Evolutionary conservation across 1,139 yeast genomes (phyloP), one percentile per base, ranked within the genome.

Genomic region (Lodderomyces parapsilosis): DNA sequence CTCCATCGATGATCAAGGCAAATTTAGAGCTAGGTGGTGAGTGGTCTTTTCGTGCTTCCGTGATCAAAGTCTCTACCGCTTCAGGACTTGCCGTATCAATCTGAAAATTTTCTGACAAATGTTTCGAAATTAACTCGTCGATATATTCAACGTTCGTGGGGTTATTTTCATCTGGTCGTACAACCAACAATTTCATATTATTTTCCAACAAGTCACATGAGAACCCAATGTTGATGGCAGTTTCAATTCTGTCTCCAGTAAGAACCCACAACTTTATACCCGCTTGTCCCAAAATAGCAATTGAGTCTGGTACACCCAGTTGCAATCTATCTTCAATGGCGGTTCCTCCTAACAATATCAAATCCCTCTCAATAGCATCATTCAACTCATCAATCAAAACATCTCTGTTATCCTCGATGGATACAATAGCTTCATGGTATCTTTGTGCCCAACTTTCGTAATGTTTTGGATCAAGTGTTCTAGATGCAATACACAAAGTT

Each of bases 181-280:
- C 76, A 14, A 91, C 89, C 47, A 93, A 66, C 43, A 93, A 70
- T 55, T 88, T 86, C 99, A 93, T 93, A 33, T 83, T 87, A 54
- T 80, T 88, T 49, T 86, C 89, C 49, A 93, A 74, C 51, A 93
- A 71, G 57, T 93, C 93, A 74, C 98, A 93, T 10, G 97, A 89
- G 60, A 89, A 93, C 4, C 99, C 99, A 70, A 93, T 93, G 59
- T 93, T 93, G 59, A 93, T 93, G 8, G 99, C 99, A 25, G 99
- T 93, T 66, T 93, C 99, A 39, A 93, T 94, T 66, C 91, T 87
- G 65, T 93, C 99, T 64, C 99, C 99, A 14, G 99, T 93, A 45
- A 93, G 74, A 32, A 93, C 98, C 99, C 99, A 93, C 43, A 93
- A 71, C 63, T 93, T 93, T 53, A 93, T 86, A 57, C 99, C 99